A percentile compares a stretch with the other conserved stretches of the same genome.
phyloP scores from a whole-genome alignment of 345 rosid species.

The Passiflora organensis region DNA sequence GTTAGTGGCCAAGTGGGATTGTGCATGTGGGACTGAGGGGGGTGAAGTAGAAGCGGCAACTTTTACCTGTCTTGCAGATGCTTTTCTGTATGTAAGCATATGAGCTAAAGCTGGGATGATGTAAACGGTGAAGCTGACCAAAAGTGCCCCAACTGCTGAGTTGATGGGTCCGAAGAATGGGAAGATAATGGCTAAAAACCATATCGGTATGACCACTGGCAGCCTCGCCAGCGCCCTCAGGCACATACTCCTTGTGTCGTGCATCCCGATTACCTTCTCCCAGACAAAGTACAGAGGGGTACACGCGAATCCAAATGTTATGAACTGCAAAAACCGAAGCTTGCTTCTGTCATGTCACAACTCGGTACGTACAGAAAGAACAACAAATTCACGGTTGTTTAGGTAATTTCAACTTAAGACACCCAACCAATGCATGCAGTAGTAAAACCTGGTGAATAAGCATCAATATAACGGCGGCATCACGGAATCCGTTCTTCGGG shows the following conservation, averaged over 20 bases:
- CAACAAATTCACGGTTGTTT: not conserved
- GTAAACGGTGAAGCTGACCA: conserved; percentile 98
- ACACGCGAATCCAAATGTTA: conserved; percentile 97
- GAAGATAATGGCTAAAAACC: conserved; percentile 98
- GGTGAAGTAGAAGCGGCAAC: too few relatives aligned
- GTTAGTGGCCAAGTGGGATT: not conserved
- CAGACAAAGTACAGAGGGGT: conserved; percentile 96
- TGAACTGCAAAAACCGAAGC: too few relatives aligned
- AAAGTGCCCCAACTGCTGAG: conserved; percentile 94
- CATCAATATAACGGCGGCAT: conserved; percentile 89
- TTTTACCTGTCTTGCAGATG: conserved; percentile 89
- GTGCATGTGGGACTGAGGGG: not conserved
- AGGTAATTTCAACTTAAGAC: rapidly evolving
- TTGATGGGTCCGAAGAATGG: conserved; percentile 98
- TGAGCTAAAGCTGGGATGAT: conserved; percentile 92
- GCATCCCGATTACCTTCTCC: conserved; percentile 99
- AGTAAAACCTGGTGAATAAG: conserved; percentile 93
- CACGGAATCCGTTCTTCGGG: conserved; percentile 73
- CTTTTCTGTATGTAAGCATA: conserved; percentile 91
- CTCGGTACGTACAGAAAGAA: too few relatives aligned
- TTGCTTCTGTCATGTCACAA: too few relatives aligned
- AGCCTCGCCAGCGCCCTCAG: conserved; percentile 84
- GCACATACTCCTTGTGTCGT: conserved; percentile 83
- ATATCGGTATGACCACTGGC: conserved; percentile 94
- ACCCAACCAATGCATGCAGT: too few relatives aligned